phyloP scores from a whole-genome alignment of 495 filamentous ascomycete species.

The Talaromyces adpressus region DNA sequence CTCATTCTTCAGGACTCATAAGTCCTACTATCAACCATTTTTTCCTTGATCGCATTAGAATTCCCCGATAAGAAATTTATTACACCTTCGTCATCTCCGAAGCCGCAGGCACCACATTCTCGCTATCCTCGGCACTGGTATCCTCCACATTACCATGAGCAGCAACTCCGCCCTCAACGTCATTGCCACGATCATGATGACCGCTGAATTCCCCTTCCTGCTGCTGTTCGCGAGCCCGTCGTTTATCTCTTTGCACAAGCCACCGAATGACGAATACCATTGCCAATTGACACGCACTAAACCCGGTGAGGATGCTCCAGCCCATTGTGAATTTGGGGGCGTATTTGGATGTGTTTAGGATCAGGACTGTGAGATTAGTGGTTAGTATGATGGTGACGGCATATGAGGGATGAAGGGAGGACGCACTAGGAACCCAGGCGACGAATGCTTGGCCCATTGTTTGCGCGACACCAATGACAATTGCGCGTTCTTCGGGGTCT shows the following conservation, averaged over 20 bases:
- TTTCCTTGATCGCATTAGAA: not conserved
- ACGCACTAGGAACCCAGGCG: slow-evolving; percentile 7
- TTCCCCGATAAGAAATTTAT: not conserved
- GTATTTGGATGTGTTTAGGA: slow-evolving; percentile 8
- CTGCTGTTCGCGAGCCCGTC: not conserved
- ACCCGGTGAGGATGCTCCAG: slow-evolving; percentile 1
- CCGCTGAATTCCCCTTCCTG: not conserved
- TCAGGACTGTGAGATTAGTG: not conserved
- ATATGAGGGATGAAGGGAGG: not conserved
- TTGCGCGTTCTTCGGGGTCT: slow-evolving; percentile 45
- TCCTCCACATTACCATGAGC: not conserved
- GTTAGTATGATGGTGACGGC: not conserved
- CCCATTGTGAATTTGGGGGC: slow-evolving; percentile 9
- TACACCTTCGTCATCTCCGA: not conserved
- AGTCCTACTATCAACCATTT: not conserved
- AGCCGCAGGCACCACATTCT: not conserved
- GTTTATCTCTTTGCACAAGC: not conserved
- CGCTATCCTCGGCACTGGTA: not conserved
- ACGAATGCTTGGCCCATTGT: slow-evolving; percentile 7
- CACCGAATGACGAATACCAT: slow-evolving; percentile 7
- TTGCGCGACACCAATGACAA: slow-evolving; percentile 29
- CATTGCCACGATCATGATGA: not conserved
- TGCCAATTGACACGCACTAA: slow-evolving; percentile 1
- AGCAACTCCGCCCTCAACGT: not conserved
- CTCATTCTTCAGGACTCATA: not conserved